Evolutionary conservation across 441 rosid genomes (phyloP).

Genomic region (Flueggea neowawraea): DNA sequence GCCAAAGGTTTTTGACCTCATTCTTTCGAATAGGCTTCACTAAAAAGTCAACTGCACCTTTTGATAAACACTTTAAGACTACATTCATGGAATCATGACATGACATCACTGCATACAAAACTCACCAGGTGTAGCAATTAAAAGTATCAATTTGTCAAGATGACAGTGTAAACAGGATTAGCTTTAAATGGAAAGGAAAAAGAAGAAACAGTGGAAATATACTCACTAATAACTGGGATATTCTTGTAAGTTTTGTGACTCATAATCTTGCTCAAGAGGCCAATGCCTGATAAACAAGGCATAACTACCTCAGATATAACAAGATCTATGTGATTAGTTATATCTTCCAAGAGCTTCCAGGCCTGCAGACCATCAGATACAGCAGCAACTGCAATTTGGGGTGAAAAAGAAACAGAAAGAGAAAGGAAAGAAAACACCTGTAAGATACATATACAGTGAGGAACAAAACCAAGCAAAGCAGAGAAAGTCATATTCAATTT

Average conservation of each 20-base stretch:
- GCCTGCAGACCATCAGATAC: slow-evolving; percentile 34
- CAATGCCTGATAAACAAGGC: slow-evolving; percentile 32
- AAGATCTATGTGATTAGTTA: slow-evolving; percentile 26
- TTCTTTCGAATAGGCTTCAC: slow-evolving; percentile 54
- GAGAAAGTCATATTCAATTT: background rate
- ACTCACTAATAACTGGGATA: slow-evolving; percentile 28
- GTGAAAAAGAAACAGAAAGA: slow-evolving; percentile 1
- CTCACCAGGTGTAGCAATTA: slow-evolving; percentile 13
- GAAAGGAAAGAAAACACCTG: background rate
- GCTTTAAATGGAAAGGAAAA: background rate
- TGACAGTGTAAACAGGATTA: background rate
- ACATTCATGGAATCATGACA: slow-evolving; percentile 34
- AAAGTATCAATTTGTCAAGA: slow-evolving; percentile 18
- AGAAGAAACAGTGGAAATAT: background rate
- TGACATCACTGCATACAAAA: slow-evolving; percentile 41
- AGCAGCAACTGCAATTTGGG: slow-evolving; percentile 22
- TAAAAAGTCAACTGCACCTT: slow-evolving; percentile 43
- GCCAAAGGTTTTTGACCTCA: slow-evolving; percentile 61
- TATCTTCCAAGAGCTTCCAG: slow-evolving; percentile 28
- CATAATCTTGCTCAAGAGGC: slow-evolving; percentile 26
- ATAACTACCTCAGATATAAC: slow-evolving; percentile 28
- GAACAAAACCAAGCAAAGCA: background rate
- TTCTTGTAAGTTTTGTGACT: slow-evolving; percentile 30
- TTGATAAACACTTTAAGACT: slow-evolving; percentile 40
- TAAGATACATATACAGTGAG: background rate